Evolutionary conservation across 2,329 filamentous ascomycete species (phyloP), one percentile per base, ranked within the genome.

Genomic region (Cladosporium sphaerospermum): DNA sequence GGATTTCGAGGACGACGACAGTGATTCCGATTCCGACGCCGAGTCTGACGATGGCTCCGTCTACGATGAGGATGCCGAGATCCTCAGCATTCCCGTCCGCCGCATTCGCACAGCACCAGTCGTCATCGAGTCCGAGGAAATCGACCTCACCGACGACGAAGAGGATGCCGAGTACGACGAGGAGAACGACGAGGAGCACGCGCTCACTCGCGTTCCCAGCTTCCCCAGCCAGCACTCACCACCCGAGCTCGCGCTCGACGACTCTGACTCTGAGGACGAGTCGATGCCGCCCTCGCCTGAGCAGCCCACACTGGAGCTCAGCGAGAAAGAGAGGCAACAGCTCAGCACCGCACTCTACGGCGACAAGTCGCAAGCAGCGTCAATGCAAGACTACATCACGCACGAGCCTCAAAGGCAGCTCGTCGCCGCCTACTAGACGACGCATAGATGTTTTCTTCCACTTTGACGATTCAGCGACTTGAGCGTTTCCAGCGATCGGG

Each of bases 1-100:
- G 71, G 85, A 88, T 68, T 83, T 89, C 57, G 85, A 89, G 60
- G 83, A 88, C 60, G 79, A 80, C 59, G 75, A 77, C 59, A 55
- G 71, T 66, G 69, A 71, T 54, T 65, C 64, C 16, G 67, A 69
- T 54, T 75, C 71, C 39, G 74, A 77, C 60, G 46, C 56, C 36
- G 67, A 69, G 42, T 61, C 59, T 36, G 78, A 81, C 52, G 80
- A 76, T 11, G 78, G 80, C 56, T 76, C 71, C 8, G 71, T 75
- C 63, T 78, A 78, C 59, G 78, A 80, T 54, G 75, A 78, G 53
- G 75, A 77, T 57, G 71, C 69, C 58, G 71, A 75, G 62, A 71
- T 73, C 65, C 66, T 74, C 57, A 61, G 58, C 59, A 57, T 71
- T 18, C 62, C 73, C 43, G 56, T 67, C 50, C 67, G 71, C 55